Conservation (phyloP, 176 grass and related monocot species). For the Ensete ventricosum region DNA sequence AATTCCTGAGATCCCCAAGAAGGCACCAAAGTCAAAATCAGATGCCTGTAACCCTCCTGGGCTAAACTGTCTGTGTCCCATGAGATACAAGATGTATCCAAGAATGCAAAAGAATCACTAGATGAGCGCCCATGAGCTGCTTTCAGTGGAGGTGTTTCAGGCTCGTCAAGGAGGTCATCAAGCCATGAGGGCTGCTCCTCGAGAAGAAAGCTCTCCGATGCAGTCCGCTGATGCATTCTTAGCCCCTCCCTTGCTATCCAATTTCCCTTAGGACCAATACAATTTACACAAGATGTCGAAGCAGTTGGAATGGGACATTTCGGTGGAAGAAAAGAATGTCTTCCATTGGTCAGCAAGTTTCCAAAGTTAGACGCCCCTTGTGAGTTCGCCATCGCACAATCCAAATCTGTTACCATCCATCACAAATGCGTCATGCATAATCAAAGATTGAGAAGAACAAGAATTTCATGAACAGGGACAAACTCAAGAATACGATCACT, state of each 20-base stretch:
- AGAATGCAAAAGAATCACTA: constrained; percentile 67
- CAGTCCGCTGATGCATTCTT: constrained; percentile 54
- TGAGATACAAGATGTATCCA: constrained; percentile 29
- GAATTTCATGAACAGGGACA: too few species aligned
- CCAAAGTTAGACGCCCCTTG: neutral
- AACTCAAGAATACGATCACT: too few species aligned
- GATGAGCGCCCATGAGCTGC: constrained; percentile 46
- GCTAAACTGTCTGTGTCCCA: constrained; percentile 25
- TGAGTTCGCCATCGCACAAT: neutral
- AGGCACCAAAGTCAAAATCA: constrained; percentile 7
- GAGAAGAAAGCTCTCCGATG: constrained; percentile 73
- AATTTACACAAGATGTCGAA: constrained; percentile 18
- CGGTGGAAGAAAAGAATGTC: constrained; percentile 25
- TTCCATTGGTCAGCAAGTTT: neutral
- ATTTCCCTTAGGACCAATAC: constrained; percentile 30
- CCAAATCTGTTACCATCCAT: too few species aligned
- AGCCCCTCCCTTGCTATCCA: constrained; percentile 20
- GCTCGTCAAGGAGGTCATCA: constrained; percentile 78
- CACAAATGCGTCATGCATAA: too few species aligned
- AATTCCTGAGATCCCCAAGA: constrained; percentile 34
- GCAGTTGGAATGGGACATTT: constrained; percentile 59
- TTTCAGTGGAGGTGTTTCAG: constrained; percentile 41
- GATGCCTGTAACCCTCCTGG: constrained; percentile 23
- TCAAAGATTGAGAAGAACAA: too few species aligned
- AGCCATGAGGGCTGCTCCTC: constrained; percentile 95